These are phyloP conservation scores for Pleurotus citrinopileatus DNA, from an alignment of 768 basidiomycete species.

Conservation along the genomic window DNA sequence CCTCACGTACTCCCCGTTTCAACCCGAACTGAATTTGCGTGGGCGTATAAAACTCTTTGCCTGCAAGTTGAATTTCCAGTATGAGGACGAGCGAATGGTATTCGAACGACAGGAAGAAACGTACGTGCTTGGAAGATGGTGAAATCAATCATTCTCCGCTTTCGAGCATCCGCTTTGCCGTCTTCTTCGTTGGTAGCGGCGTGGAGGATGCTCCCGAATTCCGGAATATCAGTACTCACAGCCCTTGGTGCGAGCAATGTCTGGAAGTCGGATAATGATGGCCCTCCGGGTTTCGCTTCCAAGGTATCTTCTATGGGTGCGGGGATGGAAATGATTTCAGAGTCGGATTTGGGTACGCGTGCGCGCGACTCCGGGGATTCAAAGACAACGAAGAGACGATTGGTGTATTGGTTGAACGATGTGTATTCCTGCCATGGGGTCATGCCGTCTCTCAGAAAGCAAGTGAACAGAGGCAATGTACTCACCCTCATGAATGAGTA, in stretches of 20 bases:
- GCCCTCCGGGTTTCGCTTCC: constrained; percentile 1
- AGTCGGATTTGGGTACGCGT: constrained; percentile 26
- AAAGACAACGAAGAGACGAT: constrained; percentile 42
- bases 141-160: constrained; percentile 5
- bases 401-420: constrained; percentile 38
- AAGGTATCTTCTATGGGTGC: constrained; percentile 17
- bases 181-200: constrained; percentile 23
- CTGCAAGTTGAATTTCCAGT: not conserved
- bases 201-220: constrained; percentile 6
- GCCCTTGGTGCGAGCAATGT: not conserved
- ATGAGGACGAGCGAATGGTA: no score
- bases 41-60: not conserved
- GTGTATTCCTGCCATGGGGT: constrained; percentile 42
- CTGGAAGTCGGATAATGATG: constrained; percentile 1
- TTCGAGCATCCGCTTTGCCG: constrained; percentile 4
- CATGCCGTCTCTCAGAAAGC: not conserved
- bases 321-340: constrained; percentile 24
- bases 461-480: constrained; percentile 8
- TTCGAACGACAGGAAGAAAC: not conserved
- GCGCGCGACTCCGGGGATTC: constrained; percentile 37
- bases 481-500: constrained; percentile 40
- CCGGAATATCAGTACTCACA: constrained; percentile 1
- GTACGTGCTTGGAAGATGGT: constrained; percentile 11
- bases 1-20: not conserved
- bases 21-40: not conserved